These are phyloP conservation scores for Boletus vinaceobasis DNA, from an alignment of 768 basidiomycete species.

Conservation along the genomic window DNA sequence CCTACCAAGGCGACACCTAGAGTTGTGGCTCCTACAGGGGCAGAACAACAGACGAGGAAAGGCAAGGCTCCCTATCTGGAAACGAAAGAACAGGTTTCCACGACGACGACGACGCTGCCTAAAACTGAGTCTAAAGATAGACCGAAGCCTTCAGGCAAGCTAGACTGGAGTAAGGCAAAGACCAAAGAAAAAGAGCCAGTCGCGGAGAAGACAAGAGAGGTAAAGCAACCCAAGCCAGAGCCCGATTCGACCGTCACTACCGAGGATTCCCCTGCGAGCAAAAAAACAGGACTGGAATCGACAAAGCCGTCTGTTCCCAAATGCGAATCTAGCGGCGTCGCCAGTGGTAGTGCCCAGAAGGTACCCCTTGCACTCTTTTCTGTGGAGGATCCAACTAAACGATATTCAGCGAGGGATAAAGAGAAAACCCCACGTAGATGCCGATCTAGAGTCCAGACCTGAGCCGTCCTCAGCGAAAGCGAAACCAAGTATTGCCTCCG, in stretches of 20 bases:
- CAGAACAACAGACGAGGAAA: slow-evolving; percentile 14
- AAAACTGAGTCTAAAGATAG: slow-evolving; percentile 26
- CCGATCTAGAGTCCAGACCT: slow-evolving; percentile 28
- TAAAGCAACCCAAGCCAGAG: slow-evolving; percentile 19
- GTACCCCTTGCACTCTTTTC: background rate
- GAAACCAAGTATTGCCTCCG: slow-evolving; percentile 6
- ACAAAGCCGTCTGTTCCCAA: slow-evolving; percentile 1
- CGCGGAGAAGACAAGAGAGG: slow-evolving; percentile 9
- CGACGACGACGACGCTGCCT: slow-evolving; percentile 23
- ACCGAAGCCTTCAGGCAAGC: slow-evolving; percentile 43
- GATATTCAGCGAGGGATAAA: slow-evolving; percentile 34
- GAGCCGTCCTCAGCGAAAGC: slow-evolving; percentile 2
- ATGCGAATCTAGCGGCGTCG: background rate
- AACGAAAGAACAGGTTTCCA: slow-evolving; percentile 23
- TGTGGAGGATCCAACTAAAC: slow-evolving; percentile 9
- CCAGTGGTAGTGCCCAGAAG: background rate
- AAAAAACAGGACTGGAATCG: background rate
- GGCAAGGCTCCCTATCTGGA: slow-evolving; percentile 26
- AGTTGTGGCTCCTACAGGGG: slow-evolving; percentile 5
- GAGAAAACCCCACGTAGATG: slow-evolving; percentile 40
- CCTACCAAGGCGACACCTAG: slow-evolving; percentile 13
- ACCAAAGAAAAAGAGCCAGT: slow-evolving; percentile 34
- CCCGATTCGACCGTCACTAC: background rate
- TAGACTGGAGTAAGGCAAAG: slow-evolving; percentile 63
- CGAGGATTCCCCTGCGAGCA: background rate